These are phyloP conservation scores for Cyclocybe cylindracea DNA, from an alignment of 768 basidiomycete genomes.

Conservation along the genomic window DNA sequence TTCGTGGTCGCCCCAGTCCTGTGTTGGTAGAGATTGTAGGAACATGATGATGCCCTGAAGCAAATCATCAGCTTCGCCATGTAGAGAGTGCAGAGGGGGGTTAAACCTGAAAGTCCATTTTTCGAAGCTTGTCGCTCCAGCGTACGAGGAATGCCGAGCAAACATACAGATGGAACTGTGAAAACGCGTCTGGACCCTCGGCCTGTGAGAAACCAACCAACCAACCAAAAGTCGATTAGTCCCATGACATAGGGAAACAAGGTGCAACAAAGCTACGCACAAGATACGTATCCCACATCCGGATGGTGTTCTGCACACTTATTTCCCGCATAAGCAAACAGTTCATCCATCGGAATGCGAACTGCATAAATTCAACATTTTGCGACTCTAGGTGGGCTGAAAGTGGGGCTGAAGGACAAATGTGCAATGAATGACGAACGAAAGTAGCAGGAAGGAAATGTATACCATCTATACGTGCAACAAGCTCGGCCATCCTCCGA, in stretches of 20 bases:
- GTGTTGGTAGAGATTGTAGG: conserved; percentile 88
- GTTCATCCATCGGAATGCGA: conserved; percentile 99
- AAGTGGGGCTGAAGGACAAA: conserved; percentile 65
- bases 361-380: conserved; percentile 99
- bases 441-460: conserved; percentile 5
- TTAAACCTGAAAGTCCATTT: conserved; percentile 97
- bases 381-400: conserved; percentile 83
- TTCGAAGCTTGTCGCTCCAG: conserved; percentile 90
- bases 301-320: conserved; percentile 92
- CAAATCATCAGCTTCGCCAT: neutral
- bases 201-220: conserved; percentile 51
- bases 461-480: conserved; percentile 84
- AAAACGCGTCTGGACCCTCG: conserved; percentile 97
- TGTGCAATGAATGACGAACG: neutral
- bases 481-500: conserved; percentile 90
- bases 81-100: neutral
- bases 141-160: conserved; percentile 96
- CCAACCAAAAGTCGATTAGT: neutral
- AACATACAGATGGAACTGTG: conserved; percentile 97
- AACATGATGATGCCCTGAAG: conserved; percentile 97
- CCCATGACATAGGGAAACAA: conserved; percentile 1
- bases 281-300: conserved; percentile 99
- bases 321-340: conserved; percentile 98
- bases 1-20: conserved; percentile 94
- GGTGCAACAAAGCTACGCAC: conserved; percentile 46